Evolutionary conservation across 163 green algal species (phyloP), one percentile per base, ranked within the genome.

Genomic region (Chlamydomonas reinhardtii): DNA sequence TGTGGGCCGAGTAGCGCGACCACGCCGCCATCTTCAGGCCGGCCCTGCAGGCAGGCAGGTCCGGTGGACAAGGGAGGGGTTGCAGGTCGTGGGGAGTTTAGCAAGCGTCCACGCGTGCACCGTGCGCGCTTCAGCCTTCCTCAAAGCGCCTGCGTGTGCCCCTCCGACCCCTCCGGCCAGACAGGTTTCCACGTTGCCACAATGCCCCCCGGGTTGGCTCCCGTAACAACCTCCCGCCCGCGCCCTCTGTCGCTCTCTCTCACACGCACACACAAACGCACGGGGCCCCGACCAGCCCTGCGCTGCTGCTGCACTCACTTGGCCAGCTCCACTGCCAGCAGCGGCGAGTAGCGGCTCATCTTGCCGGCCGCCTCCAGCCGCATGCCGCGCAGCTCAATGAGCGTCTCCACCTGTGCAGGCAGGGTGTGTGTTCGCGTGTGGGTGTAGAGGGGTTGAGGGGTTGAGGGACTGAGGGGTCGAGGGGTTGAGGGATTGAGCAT

Each of bases 311-410:
- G 8, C 31, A 54, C 88, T 83, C 68, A 92, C 88, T 90, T 92
- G 66, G 65, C 31, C 2, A 24, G n/a, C 70, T 92, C 89, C 9
- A 92, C 84, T n/a, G 48, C 80, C 34, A 86, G 19, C 20, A 92
- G 89, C 11, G 89, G 89, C 2, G 31, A 65, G 64, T 92, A 92
- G 43, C 89, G 79, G 52, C 48, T 89, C 71, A 88, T 83, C 37
- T 87, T 87, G n/a, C 89, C 89, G 24, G 65, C 25, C n/a, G 54
- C 9, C 84, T 92, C 89, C 71, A 92, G 59, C 31, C 78, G 71
- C 71, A 92, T 92, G 6, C 68, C 79, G 15, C 85, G 89, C 61
- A 92, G 74, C 84, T 92, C 89, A 24, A 90, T 82, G 1, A 92
- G 71, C 12, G 81, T 89, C 70, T 92, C 89, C 14, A 92, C 74